phyloP scores from a whole-genome alignment of 83 land plant species.

The Thuja plicata region DNA sequence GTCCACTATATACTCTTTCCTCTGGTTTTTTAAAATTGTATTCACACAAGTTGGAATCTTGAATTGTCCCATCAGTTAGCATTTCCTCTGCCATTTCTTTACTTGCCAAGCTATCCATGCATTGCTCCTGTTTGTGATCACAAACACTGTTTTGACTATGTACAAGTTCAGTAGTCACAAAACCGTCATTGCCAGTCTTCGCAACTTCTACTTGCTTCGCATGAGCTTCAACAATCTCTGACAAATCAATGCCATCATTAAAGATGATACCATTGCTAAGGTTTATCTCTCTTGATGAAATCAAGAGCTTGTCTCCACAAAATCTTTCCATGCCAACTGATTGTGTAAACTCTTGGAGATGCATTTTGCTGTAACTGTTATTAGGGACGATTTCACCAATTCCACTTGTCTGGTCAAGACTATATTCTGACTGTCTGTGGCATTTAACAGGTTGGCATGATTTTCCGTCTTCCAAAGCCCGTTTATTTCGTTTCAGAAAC shows the following conservation, averaged over 20 bases:
- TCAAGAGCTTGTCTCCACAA: not conserved
- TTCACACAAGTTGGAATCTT: not conserved
- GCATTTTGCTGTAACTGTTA: not conserved
- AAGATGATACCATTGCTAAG: not conserved
- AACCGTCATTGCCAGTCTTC: not conserved
- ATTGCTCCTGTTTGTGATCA: not conserved
- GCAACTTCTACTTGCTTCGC: not conserved
- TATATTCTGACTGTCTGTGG: not conserved
- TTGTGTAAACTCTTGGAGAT: not conserved
- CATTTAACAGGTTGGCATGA: not conserved
- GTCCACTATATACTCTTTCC: not conserved
- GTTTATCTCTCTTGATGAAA: not conserved
- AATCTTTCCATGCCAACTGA: not conserved
- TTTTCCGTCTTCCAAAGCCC: constrained; percentile 3
- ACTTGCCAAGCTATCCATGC: not conserved
- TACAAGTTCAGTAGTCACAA: not conserved
- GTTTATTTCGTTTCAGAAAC: not conserved
- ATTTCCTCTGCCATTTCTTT: not conserved
- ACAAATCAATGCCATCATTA: not conserved
- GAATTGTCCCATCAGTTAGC: not conserved
- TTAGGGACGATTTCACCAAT: not conserved
- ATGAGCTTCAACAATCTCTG: not conserved
- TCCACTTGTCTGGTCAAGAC: not conserved
- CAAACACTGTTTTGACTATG: constrained; percentile 1
- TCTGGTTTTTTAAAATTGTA: not conserved